Conservation (phyloP, 2,329 filamentous ascomycete genomes). For the Fusarium metavorans region DNA sequence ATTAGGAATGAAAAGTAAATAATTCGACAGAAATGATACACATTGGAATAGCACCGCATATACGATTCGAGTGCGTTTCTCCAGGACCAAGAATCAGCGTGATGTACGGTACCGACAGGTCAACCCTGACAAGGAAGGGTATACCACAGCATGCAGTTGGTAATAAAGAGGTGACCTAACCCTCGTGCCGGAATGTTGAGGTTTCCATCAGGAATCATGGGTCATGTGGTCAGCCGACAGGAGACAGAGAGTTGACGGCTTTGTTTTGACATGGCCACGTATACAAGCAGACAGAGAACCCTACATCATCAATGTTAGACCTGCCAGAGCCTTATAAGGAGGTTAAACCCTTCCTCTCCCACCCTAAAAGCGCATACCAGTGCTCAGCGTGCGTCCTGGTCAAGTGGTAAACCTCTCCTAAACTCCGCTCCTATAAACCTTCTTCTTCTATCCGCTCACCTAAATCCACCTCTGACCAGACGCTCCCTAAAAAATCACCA, state of each 20-base stretch:
- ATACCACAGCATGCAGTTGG: neutral
- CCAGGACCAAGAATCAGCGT: neutral
- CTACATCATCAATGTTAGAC: neutral
- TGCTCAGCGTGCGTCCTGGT: neutral
- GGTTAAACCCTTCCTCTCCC: neutral
- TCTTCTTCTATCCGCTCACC: neutral
- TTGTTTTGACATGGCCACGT: neutral
- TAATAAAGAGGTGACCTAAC: no score
- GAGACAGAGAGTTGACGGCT: neutral
- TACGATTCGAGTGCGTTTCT: neutral
- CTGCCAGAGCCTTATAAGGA: neutral
- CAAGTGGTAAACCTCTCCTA: neutral
- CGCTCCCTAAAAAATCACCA: neutral
- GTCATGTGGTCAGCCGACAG: neutral
- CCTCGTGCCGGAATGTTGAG: neutral
- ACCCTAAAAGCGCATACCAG: neutral
- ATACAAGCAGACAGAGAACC: no score
- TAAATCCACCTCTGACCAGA: neutral
- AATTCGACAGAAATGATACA: neutral
- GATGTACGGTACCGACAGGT: no score
- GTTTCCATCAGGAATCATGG: neutral
- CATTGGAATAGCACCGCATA: neutral
- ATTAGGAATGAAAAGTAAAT: neutral
- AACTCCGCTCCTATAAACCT: neutral
- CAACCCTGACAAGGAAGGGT: neutral